Evolutionary conservation across 257 asterid species (phyloP), one percentile per base, ranked within the genome.

Genomic region (Plectranthus barbatus): DNA sequence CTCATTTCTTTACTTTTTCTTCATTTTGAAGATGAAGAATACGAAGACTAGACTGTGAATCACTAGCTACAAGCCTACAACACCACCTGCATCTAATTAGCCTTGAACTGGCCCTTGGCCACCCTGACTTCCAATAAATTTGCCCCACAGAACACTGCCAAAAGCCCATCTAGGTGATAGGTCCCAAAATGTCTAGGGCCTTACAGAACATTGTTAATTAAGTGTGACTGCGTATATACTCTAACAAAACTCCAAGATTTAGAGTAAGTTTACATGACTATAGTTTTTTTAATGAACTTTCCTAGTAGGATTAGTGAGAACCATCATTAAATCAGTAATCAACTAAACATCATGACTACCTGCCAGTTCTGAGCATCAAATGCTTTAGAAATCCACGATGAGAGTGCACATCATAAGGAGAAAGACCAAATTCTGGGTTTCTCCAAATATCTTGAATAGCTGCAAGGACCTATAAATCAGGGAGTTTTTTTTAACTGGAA

Each of bases 341-440:
- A 55, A 62, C 18, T 40, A 44, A 26, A 65, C 19, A 61, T 40
- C 53, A 26, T 24, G 39, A 60, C 41, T 80, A 92, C 99, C 99
- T 89, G 79, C 99, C 99, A 57, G 79, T 76, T 83, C 97, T 81
- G 68, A 92, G 87, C 90, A 92, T 83, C 70, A 92, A 81, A 81
- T 92, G 97, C 90, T 89, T 92, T 79, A 92, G 75, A 75, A 86
- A 86, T 39, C 97, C 97, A 52, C 50, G 71, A 81, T 92, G 99
- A n/a, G 96, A 84, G 77, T 74, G 89, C 76, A 76, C 95, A 72
- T 89, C 76, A 71, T 90, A 89, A 5, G 99, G 96, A 47, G 93
- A 75, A 44, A 92, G 94, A 55, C 80, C 69, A 9, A 71, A 76
- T 68, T 76, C 69, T 51, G 86, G 87, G 71, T 89, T 83, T 64